These are phyloP conservation scores for Lipomyces sp. DNA, from an alignment of 805 yeast genomes.

Conservation along the genomic window DNA sequence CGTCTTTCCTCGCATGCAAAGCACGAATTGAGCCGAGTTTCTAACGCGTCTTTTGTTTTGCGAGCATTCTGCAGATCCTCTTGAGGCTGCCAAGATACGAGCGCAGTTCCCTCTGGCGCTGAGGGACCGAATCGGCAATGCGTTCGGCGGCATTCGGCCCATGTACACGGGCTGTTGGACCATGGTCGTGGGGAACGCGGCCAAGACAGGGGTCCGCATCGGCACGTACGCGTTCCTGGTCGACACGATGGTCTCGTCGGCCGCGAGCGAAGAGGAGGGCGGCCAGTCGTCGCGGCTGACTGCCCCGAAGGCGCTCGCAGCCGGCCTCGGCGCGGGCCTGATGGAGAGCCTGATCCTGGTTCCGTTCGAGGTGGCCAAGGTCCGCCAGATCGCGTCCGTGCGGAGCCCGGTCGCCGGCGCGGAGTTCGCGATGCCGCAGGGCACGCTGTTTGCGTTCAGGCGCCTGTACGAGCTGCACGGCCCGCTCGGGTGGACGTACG, in stretches of 20 bases:
- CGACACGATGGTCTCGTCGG: conserved; percentile 54
- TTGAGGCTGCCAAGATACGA: conserved; percentile 41
- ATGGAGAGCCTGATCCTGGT: conserved; percentile 78
- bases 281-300: conserved; percentile 50
- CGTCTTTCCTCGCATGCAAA: too few species aligned
- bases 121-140: conserved; percentile 16
- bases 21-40: too few species aligned
- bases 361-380: conserved; percentile 63
- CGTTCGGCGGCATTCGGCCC: conserved; percentile 25
- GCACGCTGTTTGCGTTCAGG: conserved; percentile 34
- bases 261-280: too few species aligned
- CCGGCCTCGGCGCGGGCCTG: conserved; percentile 80
- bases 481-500: conserved; percentile 71
- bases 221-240: conserved; percentile 69
- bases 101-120: conserved; percentile 38
- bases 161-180: conserved; percentile 66
- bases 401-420: too few species aligned
- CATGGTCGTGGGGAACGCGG: conserved; percentile 65
- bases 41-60: too few species aligned
- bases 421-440: conserved; percentile 10
- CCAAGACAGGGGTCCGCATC: conserved; percentile 72
- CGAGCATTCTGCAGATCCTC: conserved; percentile 39
- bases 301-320: conserved; percentile 78
- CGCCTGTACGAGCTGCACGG: conserved; percentile 52
- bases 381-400: conserved; percentile 19